Conservation (phyloP, 331 rosid genomes). For the Spiraea crenata region DNA sequence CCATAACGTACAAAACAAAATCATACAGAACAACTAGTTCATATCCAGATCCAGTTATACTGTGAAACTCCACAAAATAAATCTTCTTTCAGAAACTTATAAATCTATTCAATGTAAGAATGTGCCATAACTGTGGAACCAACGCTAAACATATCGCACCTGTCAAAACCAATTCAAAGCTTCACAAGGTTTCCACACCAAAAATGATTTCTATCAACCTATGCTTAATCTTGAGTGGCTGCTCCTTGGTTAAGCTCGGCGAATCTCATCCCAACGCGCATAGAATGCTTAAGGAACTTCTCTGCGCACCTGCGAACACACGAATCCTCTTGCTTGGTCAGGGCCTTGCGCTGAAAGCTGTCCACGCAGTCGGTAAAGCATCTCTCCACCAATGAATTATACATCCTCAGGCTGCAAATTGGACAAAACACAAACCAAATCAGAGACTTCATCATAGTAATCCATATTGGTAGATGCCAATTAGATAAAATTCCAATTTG, state of each 20-base stretch:
- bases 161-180: background rate
- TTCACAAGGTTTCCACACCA: slow-evolving; percentile 2
- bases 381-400: slow-evolving; percentile 75
- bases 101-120: background rate
- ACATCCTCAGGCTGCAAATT: slow-evolving; percentile 72
- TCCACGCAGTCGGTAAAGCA: slow-evolving; percentile 69
- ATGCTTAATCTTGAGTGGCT: slow-evolving; percentile 39
- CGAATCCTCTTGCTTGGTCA: slow-evolving; percentile 76
- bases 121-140: background rate
- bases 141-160: background rate
- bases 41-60: background rate
- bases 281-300: slow-evolving; percentile 62
- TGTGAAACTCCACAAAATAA: background rate
- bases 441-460: background rate
- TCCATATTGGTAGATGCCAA: too few relatives aligned
- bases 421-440: background rate
- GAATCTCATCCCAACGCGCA: slow-evolving; percentile 56
- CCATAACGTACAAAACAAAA: background rate
- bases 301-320: slow-evolving; percentile 84
- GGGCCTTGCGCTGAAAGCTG: slow-evolving; percentile 57
- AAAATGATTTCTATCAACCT: background rate
- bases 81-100: background rate
- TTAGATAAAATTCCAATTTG: too few relatives aligned
- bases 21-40: background rate
- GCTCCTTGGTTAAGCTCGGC: slow-evolving; percentile 60